Percentiles rank a stretch among this genome's conserved stretches.
Conservation (phyloP, 208 protist species). For the Trypanosoma vivax region DNA sequence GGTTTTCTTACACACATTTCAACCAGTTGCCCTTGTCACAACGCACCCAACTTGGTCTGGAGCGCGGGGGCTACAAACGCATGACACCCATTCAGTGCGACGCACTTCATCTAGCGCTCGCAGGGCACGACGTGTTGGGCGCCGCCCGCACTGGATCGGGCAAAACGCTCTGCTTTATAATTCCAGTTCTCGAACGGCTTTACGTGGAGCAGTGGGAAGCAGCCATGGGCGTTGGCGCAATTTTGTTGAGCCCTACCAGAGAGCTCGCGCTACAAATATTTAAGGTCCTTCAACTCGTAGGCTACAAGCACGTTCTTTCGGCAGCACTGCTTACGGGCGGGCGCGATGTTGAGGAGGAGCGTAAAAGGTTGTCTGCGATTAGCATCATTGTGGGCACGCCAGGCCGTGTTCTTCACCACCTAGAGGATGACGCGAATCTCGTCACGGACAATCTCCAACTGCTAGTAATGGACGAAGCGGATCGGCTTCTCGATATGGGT, state of each 20-base stretch:
- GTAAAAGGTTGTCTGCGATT: slow-evolving; percentile 88
- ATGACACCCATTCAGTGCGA: slow-evolving; percentile 97
- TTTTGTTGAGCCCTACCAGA: slow-evolving; percentile 98
- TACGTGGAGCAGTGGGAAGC: slow-evolving; percentile 84
- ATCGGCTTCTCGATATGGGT: slow-evolving; percentile 97
- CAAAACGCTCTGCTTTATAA: slow-evolving; percentile 98
- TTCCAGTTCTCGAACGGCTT: slow-evolving; percentile 95
- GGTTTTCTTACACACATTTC: slow-evolving; percentile 44
- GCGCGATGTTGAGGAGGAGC: slow-evolving; percentile 93
- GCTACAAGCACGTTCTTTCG: slow-evolving; percentile 89
- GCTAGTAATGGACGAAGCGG: slow-evolving; percentile 99
- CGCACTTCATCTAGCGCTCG: slow-evolving; percentile 92
- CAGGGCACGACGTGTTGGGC: slow-evolving; percentile 96
- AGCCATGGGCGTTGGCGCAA: slow-evolving; percentile 93
- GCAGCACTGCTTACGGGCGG: slow-evolving; percentile 98
- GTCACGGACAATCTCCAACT: slow-evolving; percentile 91
- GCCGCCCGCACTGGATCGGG: slow-evolving; percentile 97
- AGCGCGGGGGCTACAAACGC: slow-evolving; percentile 83
- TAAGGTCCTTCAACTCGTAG: slow-evolving; percentile 95
- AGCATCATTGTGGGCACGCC: slow-evolving; percentile 99
- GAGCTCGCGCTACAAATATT: slow-evolving; percentile 99
- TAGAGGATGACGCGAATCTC: slow-evolving; percentile 94
- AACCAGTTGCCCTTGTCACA: slow-evolving; percentile 88
- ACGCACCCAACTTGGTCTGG: slow-evolving; percentile 87
- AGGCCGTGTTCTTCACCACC: slow-evolving; percentile 97